Base-by-base conservation (phyloP, 2,329 filamentous ascomycete genomes). In the Remersonia thermophila region DNA sequence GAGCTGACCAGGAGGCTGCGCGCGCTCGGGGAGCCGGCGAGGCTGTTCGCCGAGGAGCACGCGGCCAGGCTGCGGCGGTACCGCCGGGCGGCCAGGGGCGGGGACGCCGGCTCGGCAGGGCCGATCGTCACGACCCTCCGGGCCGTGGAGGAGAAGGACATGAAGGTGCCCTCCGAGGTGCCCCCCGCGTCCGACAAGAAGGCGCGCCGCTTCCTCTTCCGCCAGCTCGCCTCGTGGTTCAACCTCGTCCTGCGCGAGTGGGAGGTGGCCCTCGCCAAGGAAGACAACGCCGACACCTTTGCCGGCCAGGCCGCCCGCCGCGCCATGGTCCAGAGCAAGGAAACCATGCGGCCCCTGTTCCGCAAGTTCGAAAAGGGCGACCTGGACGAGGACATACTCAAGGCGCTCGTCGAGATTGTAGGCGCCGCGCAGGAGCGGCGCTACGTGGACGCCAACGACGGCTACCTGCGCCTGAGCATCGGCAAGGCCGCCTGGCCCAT, bases 401-500 rank as follows among this genome's bases (percentile, higher is more conserved):
- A 79, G 39, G 83, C 87, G 14, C 73, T 98, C 7, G 74, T 93
- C 11, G 86, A 95, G 59, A 95, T 98, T 47, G 87, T 95, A 20
- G 73, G 83, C 51, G 83, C 86, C 17, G 85, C 89, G 3, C 91
- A 98, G 60, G 79, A 86, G 54, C 73, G 86, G 41, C 76, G 84
- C 44, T 98, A 98, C 54, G 89, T 98, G 32, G 83, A 95, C 60
- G 91, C 91, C 25, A 96, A 96, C 55, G 84, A 98, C 56, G 87
- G 85, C 0, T 98, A 98, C 58, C 66, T 98, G 42, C 72, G 84
- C 36, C 67, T 98, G 37, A 93, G 84, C 56, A 98, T 98, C 53
- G 86, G 86, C 46, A 94, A 94, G 63, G 87, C 86, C 48, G 91
- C 91, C 12, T 98, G 91, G 91, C 91, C 91, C 16, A 98, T 98